Evolutionary conservation across 2,329 filamentous ascomycete genomes (phyloP), one percentile per base, ranked within the genome.

Genomic region (Diplodia seriata): DNA sequence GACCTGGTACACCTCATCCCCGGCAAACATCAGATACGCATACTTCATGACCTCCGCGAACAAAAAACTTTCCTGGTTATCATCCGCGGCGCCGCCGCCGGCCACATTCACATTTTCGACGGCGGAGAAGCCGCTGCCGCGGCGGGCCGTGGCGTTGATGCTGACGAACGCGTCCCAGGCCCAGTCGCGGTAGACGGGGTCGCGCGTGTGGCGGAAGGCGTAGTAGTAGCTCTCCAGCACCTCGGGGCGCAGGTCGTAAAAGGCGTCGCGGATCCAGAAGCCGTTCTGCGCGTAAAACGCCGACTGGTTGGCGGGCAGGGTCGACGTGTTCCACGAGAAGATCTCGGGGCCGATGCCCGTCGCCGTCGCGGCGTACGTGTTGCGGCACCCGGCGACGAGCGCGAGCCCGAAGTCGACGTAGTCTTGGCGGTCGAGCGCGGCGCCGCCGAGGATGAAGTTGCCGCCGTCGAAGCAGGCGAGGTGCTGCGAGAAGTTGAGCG

Each of bases 11-110:
- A 82, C 81, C 23, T 84, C 87, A 38, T 92, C 90, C 76, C 77
- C 36, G 0, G 86, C 84, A 75, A 89, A 87, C 68, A 91, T 91
- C 73, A 96, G 77, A 80, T 91, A 96, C 68, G 86, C 82, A 77
- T 96, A 96, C 84, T 97, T 97, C 77, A 97, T 76, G 70, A 93
- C 90, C 82, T 97, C 93, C 0, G 93, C 92, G 77, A 96, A 93
- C 82, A 91, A 89, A 81, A 95, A 97, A 73, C 90, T 94, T 80
- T 97, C 92, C 83, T 94, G 91, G 76, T 90, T 89, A 76, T 97
- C 87, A 51, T 79, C 78, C 69, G 85, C 87, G 0, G 80, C 78
- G 0, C 90, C 91, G 11, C 91, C 91, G 36, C 82, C 83, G 3
- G 74, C 73, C 3, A 79, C 80, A 72, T 91, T 92, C 55, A 96